Conservation (phyloP, 208 protist genomes). For the Phytomonas sp. region DNA sequence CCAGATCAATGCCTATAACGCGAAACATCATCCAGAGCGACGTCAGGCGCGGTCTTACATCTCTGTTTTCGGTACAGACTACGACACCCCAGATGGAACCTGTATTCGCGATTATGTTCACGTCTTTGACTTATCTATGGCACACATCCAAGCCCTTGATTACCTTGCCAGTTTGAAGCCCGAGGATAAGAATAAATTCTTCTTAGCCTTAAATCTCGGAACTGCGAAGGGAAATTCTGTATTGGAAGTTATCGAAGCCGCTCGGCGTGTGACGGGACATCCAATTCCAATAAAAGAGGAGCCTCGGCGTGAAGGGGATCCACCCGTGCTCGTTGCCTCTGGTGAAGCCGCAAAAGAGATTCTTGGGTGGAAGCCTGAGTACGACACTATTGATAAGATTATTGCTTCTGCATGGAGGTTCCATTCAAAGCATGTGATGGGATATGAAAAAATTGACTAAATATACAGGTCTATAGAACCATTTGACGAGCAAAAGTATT, state of each 20-base stretch:
- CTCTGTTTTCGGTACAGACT: conserved; percentile 91
- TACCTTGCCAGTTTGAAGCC: conserved; percentile 42
- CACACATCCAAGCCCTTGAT: conserved; percentile 90
- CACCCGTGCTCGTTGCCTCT: conserved; percentile 64
- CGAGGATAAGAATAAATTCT: conserved; percentile 40
- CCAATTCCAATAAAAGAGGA: conserved; percentile 79
- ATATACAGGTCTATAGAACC: background rate
- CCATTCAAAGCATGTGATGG: conserved; percentile 39
- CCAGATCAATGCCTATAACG: conserved; percentile 52
- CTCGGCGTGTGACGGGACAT: conserved; percentile 85
- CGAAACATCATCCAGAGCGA: conserved; percentile 26
- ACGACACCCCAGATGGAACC: conserved; percentile 93
- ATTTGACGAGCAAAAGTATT: background rate
- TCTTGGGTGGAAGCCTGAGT: conserved; percentile 73
- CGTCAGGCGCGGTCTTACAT: conserved; percentile 32
- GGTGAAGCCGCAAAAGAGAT: conserved; percentile 39
- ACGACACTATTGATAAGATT: conserved; percentile 76
- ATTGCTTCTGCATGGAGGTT: conserved; percentile 74
- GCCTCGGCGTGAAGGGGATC: conserved; percentile 58
- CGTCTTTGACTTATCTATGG: conserved; percentile 94
- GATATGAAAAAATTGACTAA: conserved; percentile 3
- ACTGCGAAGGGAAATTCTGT: conserved; percentile 93
- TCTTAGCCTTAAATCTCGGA: conserved; percentile 93
- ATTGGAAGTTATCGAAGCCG: conserved; percentile 91
- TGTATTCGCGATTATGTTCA: conserved; percentile 98